These are phyloP conservation scores for Diutina pseudorugosa DNA, from an alignment of 1,139 yeast species.

Conservation along the genomic window DNA sequence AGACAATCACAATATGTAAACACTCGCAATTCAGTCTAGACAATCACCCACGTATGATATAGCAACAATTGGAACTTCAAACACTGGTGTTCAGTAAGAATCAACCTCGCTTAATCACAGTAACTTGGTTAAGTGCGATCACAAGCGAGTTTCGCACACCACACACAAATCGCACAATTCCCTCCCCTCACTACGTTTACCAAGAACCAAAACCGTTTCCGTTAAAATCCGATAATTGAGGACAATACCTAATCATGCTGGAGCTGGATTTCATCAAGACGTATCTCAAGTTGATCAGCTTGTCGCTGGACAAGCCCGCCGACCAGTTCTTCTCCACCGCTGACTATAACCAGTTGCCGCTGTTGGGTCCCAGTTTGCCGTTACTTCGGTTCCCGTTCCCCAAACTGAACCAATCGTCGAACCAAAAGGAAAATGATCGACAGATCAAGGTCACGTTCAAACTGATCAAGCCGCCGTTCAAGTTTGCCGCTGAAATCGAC, in stretches of 20 bases:
- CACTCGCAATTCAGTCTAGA: too few species aligned
- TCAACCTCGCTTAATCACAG: too few species aligned
- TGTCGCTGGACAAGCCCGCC: background rate
- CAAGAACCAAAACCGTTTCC: too few species aligned
- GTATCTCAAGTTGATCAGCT: background rate
- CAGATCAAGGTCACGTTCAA: background rate
- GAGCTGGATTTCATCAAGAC: conserved; percentile 1
- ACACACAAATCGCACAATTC: too few species aligned
- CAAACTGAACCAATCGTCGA: background rate
- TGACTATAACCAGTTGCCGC: background rate
- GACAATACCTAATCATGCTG: background rate
- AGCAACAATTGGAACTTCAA: too few species aligned
- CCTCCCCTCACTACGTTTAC: too few species aligned
- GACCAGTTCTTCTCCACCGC: background rate
- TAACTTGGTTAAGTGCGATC: too few species aligned
- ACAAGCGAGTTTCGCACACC: too few species aligned
- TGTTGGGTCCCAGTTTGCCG: conserved; percentile 1
- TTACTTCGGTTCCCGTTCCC: conserved; percentile 2
- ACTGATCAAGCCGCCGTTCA: conserved; percentile 1
- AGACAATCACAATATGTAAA: too few species aligned
- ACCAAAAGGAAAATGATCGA: background rate
- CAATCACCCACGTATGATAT: too few species aligned
- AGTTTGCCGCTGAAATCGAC: background rate
- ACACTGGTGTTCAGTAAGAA: too few species aligned
- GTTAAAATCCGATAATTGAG: too few species aligned